These are phyloP conservation scores for Paspalum notatum DNA, from an alignment of 176 grass and related monocot genomes.

Conservation along the genomic window DNA sequence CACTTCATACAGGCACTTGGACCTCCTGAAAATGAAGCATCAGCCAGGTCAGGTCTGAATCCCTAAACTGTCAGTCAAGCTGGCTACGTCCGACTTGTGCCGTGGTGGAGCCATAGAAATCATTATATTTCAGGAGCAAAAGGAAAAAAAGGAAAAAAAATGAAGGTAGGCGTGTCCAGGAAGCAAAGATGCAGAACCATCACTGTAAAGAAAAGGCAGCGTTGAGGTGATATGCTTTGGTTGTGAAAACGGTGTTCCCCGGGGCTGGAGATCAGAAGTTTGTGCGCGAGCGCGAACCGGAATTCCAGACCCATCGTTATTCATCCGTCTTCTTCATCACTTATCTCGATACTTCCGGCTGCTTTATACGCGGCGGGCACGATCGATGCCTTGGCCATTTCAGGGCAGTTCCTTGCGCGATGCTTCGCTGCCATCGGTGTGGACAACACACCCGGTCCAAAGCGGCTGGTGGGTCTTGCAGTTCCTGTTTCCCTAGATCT, in stretches of 20 bases:
- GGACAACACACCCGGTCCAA: neutral
- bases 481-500: slow-evolving; percentile 29
- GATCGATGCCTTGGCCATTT: neutral
- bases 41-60: neutral
- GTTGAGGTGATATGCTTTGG: neutral
- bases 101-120: neutral
- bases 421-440: neutral
- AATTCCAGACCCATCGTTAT: neutral
- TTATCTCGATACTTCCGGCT: neutral
- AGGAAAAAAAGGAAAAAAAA: slow-evolving; percentile 7
- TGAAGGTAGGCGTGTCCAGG: neutral
- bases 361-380: neutral
- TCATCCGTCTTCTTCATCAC: neutral
- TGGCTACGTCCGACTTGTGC: neutral
- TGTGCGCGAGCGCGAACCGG: neutral
- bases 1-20: neutral
- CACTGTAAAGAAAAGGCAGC: neutral
- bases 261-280: neutral
- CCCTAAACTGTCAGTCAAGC: neutral
- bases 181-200: neutral
- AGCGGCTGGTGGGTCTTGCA: neutral
- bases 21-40: neutral
- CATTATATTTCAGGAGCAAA: neutral
- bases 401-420: neutral
- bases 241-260: neutral